Base-by-base conservation (phyloP, 352 stramenopile species). In the Aphanomyces euteiches region DNA sequence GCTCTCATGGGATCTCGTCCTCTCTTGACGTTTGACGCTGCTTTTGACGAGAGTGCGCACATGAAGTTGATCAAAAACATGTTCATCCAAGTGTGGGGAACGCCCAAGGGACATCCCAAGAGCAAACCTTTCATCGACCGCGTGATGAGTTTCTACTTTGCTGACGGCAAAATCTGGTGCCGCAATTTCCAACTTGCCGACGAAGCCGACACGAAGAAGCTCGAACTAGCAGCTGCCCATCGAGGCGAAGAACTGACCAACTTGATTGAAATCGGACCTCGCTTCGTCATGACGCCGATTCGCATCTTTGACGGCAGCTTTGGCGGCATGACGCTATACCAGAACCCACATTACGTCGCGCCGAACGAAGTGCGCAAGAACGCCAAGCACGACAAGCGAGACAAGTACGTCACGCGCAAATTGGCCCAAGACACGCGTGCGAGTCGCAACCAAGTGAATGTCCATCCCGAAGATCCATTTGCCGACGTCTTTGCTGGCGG, bases 51-150 rank as follows among this genome's bases (percentile, higher is more conserved):
- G 15, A 58, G 72, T 47, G 92, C 93, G 45, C 94, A 99, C 76
- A 81, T 98, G 53, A 88, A 97, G 77, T 77, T 99, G 45, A 85
- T 99, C 53, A 99, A 99, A 79, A 89, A 98, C 72, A 78, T 99
- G 1, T 97, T 99, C 72, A 93, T 90, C 41, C 95, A 96, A 75
- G 84, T 93, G 48, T 95, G 85, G 90, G 96, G 95, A n/a, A 99
- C 95, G 39, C 97, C 97, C 4, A 92, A 96, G 63, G 96, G 96
- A 36, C 98, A 99, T 83, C 97, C 97, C 6, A 99, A 99, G 87
- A 98, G 89, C 83, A 99, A 99, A 81, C 98, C 97, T 19, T 99
- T 99, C 82, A 96, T 99, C 64, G 98, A 99, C 84, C 92, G 97
- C 64, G 88, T 99, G 56, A 98, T 99, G 92, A 96, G 83, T 77